Percentiles rank a stretch among this genome's conserved stretches.
These are phyloP conservation scores for Aspergillus avenaceus DNA, from an alignment of 495 filamentous ascomycete genomes.

Conservation along the genomic window DNA sequence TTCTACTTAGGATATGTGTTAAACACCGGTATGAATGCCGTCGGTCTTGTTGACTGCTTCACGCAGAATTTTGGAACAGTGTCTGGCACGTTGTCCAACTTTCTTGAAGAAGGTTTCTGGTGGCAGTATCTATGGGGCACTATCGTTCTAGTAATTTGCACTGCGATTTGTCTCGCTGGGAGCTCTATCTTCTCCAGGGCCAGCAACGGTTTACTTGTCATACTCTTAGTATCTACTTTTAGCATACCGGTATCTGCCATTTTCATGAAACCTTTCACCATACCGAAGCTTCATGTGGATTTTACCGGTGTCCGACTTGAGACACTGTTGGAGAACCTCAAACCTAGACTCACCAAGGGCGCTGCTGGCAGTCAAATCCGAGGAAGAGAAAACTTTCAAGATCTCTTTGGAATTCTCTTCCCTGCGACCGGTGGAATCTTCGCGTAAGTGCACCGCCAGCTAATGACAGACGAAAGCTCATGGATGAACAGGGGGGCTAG, in stretches of 20 bases:
- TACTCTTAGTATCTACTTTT: slow-evolving; percentile 70
- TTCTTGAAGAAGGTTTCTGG: slow-evolving; percentile 71
- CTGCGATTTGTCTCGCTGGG: slow-evolving; percentile 72
- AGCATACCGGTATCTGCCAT: slow-evolving; percentile 79
- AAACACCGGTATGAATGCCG: slow-evolving; percentile 86
- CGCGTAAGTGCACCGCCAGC: slow-evolving; percentile 40
- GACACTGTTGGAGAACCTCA: slow-evolving; percentile 69
- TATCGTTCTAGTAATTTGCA: slow-evolving; percentile 66
- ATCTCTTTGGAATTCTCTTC: slow-evolving; percentile 83
- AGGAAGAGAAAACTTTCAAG: slow-evolving; percentile 70
- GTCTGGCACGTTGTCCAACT: slow-evolving; percentile 54
- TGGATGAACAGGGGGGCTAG: slow-evolving; percentile 59
- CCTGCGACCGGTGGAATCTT: slow-evolving; percentile 77
- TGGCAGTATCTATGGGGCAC: slow-evolving; percentile 78
- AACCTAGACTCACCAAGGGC: slow-evolving; percentile 62
- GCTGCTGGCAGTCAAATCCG: slow-evolving; percentile 63
- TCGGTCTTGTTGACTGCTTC: slow-evolving; percentile 80
- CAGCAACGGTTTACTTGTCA: slow-evolving; percentile 72
- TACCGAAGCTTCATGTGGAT: slow-evolving; percentile 55
- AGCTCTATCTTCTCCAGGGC: slow-evolving; percentile 77
- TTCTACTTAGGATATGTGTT: slow-evolving; percentile 83
- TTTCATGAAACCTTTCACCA: slow-evolving; percentile 60
- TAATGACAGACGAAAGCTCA: slow-evolving; percentile 15
- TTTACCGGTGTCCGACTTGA: slow-evolving; percentile 71
- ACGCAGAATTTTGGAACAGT: slow-evolving; percentile 66